Base-by-base conservation (phyloP, 2,329 filamentous ascomycete genomes). In the Emericellopsis atlantica region DNA sequence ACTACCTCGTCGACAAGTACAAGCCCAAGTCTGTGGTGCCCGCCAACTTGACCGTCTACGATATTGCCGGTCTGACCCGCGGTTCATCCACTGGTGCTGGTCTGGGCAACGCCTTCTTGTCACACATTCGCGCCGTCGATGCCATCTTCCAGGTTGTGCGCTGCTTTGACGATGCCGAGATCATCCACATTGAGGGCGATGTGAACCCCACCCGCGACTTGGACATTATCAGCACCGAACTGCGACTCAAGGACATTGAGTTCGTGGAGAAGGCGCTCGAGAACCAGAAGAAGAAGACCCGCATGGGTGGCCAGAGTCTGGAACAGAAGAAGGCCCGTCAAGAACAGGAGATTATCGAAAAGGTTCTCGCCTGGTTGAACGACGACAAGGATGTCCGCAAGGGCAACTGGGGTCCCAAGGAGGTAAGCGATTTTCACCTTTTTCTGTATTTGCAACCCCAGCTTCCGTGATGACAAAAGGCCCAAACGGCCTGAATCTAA, bases 161-260 rank as follows among this genome's bases (percentile, higher is more conserved):
- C 54, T 94, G 85, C 69, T 95, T 98, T 67, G 93, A 98, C 59
- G 92, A 98, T 72, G 92, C 90, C 45, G 92, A 98, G 68, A 98
- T 98, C 56, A 96, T 95, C 54, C 92, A 98, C 75, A 89, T 98
- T 50, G 93, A 98, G 73, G 93, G 92, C 60, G 92, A 98, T 55
- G 93, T 98, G 54, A 85, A 98, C 67, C 93, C 92, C 29, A 77
- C 84, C 45, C 82, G 92, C 58, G 92, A 98, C 72, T 66, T 98
- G 51, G 84, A 87, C 57, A 98, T 98, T 62, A 96, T 98, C 66
- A 87, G 81, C 61, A 89, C 96, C 59, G 92, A 98, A 69, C 71
- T 98, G 57, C 81, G 90, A 48, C 81, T 95, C 63, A 98, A 98
- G 72, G 92, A 98, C 66, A 95, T 95, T 49, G 93, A 98, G 70